Percentiles rank a stretch among this genome's conserved stretches.
phyloP scores from a whole-genome alignment of 2,329 filamentous ascomycete species.

The Arthroderma sp. region DNA sequence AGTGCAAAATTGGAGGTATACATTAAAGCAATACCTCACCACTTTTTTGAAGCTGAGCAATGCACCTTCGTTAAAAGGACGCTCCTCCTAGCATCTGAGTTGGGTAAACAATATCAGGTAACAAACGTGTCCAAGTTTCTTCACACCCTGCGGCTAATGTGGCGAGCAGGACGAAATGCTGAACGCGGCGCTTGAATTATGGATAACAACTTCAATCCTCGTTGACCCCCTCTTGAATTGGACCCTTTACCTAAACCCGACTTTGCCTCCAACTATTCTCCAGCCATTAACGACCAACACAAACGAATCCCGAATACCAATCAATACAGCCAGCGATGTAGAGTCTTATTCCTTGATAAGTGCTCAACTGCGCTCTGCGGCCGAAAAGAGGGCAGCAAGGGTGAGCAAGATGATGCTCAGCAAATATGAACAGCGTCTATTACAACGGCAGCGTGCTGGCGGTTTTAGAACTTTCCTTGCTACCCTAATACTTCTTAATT shows the following conservation, averaged over 20 bases:
- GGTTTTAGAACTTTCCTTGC: slow-evolving; percentile 48
- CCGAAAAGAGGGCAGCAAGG: slow-evolving; percentile 41
- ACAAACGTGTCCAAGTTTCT: background rate
- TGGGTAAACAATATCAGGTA: slow-evolving; percentile 28
- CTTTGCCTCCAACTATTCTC: slow-evolving; percentile 23
- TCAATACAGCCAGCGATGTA: slow-evolving; percentile 26
- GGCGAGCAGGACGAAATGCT: slow-evolving; percentile 32
- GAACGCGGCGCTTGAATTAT: slow-evolving; percentile 41
- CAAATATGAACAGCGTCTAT: slow-evolving; percentile 45
- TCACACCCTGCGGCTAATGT: background rate
- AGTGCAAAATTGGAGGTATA: slow-evolving; percentile 41
- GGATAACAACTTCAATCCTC: slow-evolving; percentile 43
- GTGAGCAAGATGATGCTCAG: slow-evolving; percentile 44
- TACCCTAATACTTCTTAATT: slow-evolving; percentile 44
- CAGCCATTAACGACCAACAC: slow-evolving; percentile 25
- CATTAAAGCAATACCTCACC: slow-evolving; percentile 35
- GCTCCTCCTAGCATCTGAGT: slow-evolving; percentile 26
- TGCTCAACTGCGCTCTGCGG: slow-evolving; percentile 41
- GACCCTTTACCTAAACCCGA: slow-evolving; percentile 37
- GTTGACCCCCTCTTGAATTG: slow-evolving; percentile 36
- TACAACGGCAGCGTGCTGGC: slow-evolving; percentile 44
- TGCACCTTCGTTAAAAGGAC: slow-evolving; percentile 41
- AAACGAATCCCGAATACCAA: slow-evolving; percentile 28
- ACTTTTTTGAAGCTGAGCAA: slow-evolving; percentile 36
- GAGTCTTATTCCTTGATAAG: slow-evolving; percentile 39